Base-by-base conservation (phyloP, 352 stramenopile genomes). In the Phytophthora parvispora region DNA sequence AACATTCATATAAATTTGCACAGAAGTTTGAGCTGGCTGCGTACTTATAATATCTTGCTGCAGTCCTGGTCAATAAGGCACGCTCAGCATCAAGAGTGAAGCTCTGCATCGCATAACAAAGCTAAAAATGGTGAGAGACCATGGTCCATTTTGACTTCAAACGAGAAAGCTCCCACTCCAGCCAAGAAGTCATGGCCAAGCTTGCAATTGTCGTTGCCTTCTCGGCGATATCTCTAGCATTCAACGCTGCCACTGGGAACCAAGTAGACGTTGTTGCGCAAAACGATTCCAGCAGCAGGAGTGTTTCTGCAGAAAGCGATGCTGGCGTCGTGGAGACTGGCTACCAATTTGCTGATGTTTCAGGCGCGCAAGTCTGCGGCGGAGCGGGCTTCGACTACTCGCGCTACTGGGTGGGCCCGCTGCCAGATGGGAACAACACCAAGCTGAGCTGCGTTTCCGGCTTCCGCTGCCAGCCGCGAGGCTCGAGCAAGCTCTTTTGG, bases 391-490 rank as follows among this genome's bases (percentile, higher is more conserved):
- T 75, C 51, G 53, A 71, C 45, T 75, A 71, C 42, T 59, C 54
- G 22, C 67, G 55, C 28, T 75, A 67, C 55, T 75, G 60, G 67
- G 24, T 51, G 20, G 67, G 67, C 6, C 38, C 60, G 27, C 40
- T 66, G 10, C 67, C 54, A 12, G 42, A 67, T 2, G 60, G 67
- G 15, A 32, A 67, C 49, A 16, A 32, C 10, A 75, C 67, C 24
- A 61, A 64, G n/a, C 20, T 75, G 7, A 63, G 51, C 3, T 75
- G 67, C n/a, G 63, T 75, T 31, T 50, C 67, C 15, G 67, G 67
- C 10, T 75, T 60, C 16, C 55, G 50, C 20, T 75, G 67, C 24
- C 49, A 72, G 48, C 18, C 51, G 6, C 36, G 55, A 24, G 57
- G 22, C 31, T 60, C 62, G 9, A 67, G 42, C 15, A 8, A 43